Evolutionary conservation across 2,329 filamentous ascomycete species (phyloP).

Genomic region (Zymoseptoria crescenta): DNA sequence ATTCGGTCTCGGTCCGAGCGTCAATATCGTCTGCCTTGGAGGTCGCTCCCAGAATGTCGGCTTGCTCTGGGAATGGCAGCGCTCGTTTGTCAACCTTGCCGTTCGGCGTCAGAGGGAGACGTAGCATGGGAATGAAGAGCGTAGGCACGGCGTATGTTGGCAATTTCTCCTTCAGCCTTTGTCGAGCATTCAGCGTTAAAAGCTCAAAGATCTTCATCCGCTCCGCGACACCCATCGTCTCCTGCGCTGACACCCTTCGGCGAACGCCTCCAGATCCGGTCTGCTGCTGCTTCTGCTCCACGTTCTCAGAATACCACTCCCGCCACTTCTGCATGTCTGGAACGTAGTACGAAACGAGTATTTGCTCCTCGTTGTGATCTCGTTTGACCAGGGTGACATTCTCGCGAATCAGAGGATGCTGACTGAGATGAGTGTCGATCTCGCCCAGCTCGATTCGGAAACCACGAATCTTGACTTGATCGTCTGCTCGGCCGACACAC

Average conservation of each 20-base stretch:
- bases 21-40: slow-evolving; percentile 38
- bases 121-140: slow-evolving; percentile 63
- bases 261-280: slow-evolving; percentile 10
- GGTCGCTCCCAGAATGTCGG: slow-evolving; percentile 53
- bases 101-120: slow-evolving; percentile 74
- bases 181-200: slow-evolving; percentile 52
- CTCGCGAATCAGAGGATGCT: slow-evolving; percentile 69
- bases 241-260: slow-evolving; percentile 22
- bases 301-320: slow-evolving; percentile 51
- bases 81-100: slow-evolving; percentile 75
- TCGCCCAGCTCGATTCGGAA: slow-evolving; percentile 93
- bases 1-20: slow-evolving; percentile 52
- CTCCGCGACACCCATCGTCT: slow-evolving; percentile 25
- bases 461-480: slow-evolving; percentile 91
- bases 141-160: slow-evolving; percentile 69
- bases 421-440: slow-evolving; percentile 75
- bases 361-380: slow-evolving; percentile 78
- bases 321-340: slow-evolving; percentile 70
- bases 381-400: slow-evolving; percentile 78
- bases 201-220: slow-evolving; percentile 53
- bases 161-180: slow-evolving; percentile 63
- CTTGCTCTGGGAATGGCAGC: slow-evolving; percentile 71
- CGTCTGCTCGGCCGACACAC: slow-evolving; percentile 71
- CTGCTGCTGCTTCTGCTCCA: slow-evolving; percentile 17
- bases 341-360: slow-evolving; percentile 82